Base-by-base conservation (phyloP, 345 rosid genomes). In the Eucalyptus viminalis region DNA sequence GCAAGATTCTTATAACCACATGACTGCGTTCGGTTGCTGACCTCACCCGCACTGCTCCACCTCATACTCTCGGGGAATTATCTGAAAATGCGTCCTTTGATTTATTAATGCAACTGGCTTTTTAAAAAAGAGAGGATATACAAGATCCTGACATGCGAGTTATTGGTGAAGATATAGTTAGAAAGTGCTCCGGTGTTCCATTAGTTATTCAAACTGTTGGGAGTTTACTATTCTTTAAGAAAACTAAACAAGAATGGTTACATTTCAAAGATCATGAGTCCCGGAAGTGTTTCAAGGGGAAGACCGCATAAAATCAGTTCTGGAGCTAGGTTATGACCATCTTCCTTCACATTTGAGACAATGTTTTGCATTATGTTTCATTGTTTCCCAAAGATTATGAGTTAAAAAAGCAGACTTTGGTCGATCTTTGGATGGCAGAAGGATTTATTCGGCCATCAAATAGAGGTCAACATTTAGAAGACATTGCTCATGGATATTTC, bases 331-430 rank as follows among this genome's bases (percentile, higher is more conserved):
- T 67, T 67, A 67, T 2, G 22, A 67, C 11, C 21, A 67, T 67
- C 56, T 92, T 44, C 93, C 91, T 40, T 87, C 92, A 6, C 88
- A 90, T 69, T 51, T 92, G 58, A 92, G 91, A 86, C 86, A 54
- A 1, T 92, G 94, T 85, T 92, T 91, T 16, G 87, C 88, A 1
- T 92, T 65, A 3, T 93, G 94, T 49, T 49, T 58, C 91, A 3
- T 72, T 91, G 34, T 91, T 93, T 86, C 94, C 94, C 2, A 91
- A 86, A 37, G 87, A 89, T 88, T 89, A 86, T 58, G 40, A 25
- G 12, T 86, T 93, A 10, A n/a, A 88, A 2, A 86, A 49, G 54
- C 67, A 80, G 4, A 88, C 86, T 34, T 25, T 93, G 19, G 76
- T 91, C 51, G 29, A 87, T 27, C 87, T 89, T 6, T 91, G 92